phyloP scores from a whole-genome alignment of 2,329 filamentous ascomycete species.

The Penicillium crustosum region DNA sequence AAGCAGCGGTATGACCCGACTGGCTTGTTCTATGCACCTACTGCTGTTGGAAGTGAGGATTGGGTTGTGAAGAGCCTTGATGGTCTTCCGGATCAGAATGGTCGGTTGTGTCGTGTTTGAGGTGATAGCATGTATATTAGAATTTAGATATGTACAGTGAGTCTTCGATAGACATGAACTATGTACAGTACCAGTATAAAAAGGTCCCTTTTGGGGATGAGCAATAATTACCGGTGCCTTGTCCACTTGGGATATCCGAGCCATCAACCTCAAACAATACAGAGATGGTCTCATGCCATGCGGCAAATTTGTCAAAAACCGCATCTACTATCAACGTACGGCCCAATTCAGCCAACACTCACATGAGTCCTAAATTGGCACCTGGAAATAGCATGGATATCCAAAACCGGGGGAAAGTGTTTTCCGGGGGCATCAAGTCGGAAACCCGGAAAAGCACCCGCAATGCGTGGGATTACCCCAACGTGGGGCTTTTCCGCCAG shows the following conservation, averaged over 20 bases:
- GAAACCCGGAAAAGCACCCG: constrained; percentile 17
- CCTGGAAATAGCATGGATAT: neutral
- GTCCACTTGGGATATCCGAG: neutral
- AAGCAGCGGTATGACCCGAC: constrained; percentile 56
- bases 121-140: neutral
- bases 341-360: fast-evolving
- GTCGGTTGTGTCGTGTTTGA: constrained; percentile 42
- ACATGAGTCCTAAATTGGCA: neutral
- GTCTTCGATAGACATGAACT: neutral
- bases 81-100: constrained; percentile 34
- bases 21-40: constrained; percentile 50
- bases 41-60: constrained; percentile 55
- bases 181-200: neutral
- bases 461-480: constrained; percentile 7
- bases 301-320: neutral
- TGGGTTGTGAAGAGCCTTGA: constrained; percentile 45
- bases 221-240: neutral
- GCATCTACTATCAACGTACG: neutral
- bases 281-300: neutral
- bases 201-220: neutral
- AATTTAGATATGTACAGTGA: neutral
- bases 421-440: constrained; percentile 7
- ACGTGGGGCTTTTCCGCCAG: neutral
- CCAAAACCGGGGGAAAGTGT: neutral
- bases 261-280: neutral